Conservation (phyloP, 2,329 filamentous ascomycete genomes). For the Botrytis tulipae region DNA sequence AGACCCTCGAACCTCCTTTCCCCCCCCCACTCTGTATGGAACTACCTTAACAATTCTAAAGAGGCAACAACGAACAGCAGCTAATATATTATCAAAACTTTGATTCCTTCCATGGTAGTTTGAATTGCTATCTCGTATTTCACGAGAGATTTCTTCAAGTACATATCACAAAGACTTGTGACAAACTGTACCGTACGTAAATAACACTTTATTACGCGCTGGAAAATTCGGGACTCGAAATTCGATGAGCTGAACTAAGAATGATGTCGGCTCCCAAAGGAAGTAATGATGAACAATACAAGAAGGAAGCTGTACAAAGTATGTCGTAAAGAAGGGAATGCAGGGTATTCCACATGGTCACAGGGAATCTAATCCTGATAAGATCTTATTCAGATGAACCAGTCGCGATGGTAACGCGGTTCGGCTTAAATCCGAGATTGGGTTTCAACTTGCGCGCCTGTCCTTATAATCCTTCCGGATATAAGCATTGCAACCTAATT, state of each 20-base stretch:
- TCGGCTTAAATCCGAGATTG: slow-evolving; percentile 1
- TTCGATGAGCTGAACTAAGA: background rate
- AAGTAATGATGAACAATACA: background rate
- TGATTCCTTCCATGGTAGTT: background rate
- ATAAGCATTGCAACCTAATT: background rate
- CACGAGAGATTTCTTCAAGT: background rate
- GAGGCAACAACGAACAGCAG: background rate
- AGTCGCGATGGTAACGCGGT: background rate
- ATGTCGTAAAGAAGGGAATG: background rate
- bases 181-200: background rate
- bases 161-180: background rate
- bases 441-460: slow-evolving; percentile 4
- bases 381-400: background rate
- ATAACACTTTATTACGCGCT: background rate
- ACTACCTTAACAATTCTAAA: background rate
- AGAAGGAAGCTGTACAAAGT: background rate
- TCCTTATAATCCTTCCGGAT: background rate
- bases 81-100: background rate
- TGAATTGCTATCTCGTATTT: background rate
- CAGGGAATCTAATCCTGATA: background rate
- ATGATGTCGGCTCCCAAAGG: background rate
- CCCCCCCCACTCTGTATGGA: background rate
- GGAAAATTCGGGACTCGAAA: background rate
- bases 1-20: too few species aligned
- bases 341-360: background rate